Evolutionary conservation across 1,284 basidiomycete genomes (phyloP).

Genomic region (Microbotryomycetes sp.): DNA sequence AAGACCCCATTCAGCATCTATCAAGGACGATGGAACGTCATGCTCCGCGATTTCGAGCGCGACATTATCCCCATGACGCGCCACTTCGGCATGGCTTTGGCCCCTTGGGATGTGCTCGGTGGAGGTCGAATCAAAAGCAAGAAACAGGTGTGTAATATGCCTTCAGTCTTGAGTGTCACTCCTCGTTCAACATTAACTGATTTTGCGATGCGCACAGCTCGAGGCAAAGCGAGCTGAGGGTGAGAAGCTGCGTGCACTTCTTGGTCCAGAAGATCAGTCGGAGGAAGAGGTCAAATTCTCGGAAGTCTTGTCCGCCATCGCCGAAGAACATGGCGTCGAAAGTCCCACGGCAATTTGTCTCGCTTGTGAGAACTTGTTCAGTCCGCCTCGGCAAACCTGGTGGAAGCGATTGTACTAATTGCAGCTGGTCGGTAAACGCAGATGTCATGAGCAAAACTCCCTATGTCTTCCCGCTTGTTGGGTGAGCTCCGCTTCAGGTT

Average conservation of each 20-base stretch:
- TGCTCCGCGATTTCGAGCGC: constrained; percentile 52
- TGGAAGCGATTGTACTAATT: neutral
- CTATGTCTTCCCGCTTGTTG: neutral
- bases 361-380: neutral
- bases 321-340: neutral
- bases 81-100: constrained; percentile 46
- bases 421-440: neutral
- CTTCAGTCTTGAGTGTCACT: neutral
- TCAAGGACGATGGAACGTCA: constrained; percentile 53
- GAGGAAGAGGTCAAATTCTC: constrained; percentile 24
- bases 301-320: neutral
- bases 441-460: neutral
- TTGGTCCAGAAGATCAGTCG: constrained; percentile 41
- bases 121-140: constrained; percentile 46
- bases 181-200: neutral
- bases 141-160: constrained; percentile 4
- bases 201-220: constrained; percentile 37
- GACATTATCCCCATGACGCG: constrained; percentile 58
- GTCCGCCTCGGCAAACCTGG: neutral
- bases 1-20: constrained; percentile 55
- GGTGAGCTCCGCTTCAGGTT: neutral
- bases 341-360: neutral
- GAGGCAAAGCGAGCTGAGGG: constrained; percentile 47
- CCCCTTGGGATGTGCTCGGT: constrained; percentile 52
- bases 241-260: constrained; percentile 42